These are phyloP conservation scores for Pyricularia sp. DNA, from an alignment of 2,329 filamentous ascomycete species.

Conservation along the genomic window DNA sequence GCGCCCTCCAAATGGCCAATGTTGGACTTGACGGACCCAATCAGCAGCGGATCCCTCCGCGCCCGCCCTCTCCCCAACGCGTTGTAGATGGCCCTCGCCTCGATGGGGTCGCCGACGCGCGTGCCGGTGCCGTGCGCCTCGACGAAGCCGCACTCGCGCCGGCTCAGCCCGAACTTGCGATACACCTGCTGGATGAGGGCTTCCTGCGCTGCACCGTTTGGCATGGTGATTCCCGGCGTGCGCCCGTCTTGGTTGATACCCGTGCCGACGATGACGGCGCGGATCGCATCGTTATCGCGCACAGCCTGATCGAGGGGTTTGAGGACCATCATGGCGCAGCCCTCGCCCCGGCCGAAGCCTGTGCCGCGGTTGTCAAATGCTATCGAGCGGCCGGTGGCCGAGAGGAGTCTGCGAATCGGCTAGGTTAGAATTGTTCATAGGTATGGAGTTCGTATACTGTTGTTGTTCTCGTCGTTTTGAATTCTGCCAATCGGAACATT, in stretches of 20 bases:
- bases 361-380: slow-evolving; percentile 36
- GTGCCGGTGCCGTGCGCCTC: slow-evolving; percentile 51
- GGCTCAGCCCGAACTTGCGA: slow-evolving; percentile 25
- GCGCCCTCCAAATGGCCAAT: slow-evolving; percentile 41
- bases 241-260: slow-evolving; percentile 48
- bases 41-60: slow-evolving; percentile 17
- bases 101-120: slow-evolving; percentile 41
- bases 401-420: slow-evolving; percentile 30
- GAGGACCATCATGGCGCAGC: slow-evolving; percentile 43
- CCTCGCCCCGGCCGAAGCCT: slow-evolving; percentile 55
- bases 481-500: neutral
- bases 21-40: slow-evolving; percentile 28
- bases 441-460: too few species aligned
- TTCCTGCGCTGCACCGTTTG: slow-evolving; percentile 37
- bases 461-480: neutral
- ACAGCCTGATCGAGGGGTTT: slow-evolving; percentile 48
- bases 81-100: slow-evolving; percentile 30
- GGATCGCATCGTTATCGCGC: slow-evolving; percentile 43
- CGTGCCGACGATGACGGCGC: slow-evolving; percentile 39
- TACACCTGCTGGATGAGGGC: slow-evolving; percentile 33
- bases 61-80: slow-evolving; percentile 20
- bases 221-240: slow-evolving; percentile 47
- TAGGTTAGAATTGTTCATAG: too few species aligned
- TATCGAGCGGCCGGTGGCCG: slow-evolving; percentile 39
- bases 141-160: slow-evolving; percentile 27